Evolutionary conservation across 345 rosid species (phyloP).

Genomic region (Gossypium bickii): DNA sequence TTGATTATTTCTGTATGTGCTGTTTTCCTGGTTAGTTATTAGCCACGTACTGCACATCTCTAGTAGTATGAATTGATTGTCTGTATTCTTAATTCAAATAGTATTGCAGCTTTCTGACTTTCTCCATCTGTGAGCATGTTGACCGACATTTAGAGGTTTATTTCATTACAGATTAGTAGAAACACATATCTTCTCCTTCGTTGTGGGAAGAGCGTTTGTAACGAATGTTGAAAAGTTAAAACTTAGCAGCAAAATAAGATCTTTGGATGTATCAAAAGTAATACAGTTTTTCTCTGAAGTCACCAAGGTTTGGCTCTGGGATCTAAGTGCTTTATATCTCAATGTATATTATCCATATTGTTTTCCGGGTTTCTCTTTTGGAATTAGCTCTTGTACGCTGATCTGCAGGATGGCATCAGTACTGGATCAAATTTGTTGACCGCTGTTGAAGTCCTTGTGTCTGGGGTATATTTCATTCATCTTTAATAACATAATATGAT

Average conservation of each 20-base stretch:
- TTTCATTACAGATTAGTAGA: constrained; percentile 87
- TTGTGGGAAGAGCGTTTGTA: constrained; percentile 99
- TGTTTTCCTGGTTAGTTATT: background rate
- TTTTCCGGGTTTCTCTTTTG: constrained; percentile 14
- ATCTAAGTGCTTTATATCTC: constrained; percentile 10
- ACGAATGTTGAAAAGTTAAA: constrained; percentile 96
- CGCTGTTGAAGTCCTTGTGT: constrained; percentile 87
- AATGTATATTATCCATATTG: constrained; percentile 1
- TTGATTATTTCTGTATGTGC: background rate
- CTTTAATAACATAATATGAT: constrained; percentile 6
- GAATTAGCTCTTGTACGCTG: constrained; percentile 22
- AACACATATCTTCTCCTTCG: constrained; percentile 96
- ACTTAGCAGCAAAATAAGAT: constrained; percentile 83
- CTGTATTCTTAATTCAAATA: constrained; percentile 14
- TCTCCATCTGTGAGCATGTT: constrained; percentile 19
- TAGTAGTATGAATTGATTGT: background rate
- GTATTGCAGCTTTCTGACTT: constrained; percentile 13
- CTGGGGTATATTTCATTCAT: constrained; percentile 65
- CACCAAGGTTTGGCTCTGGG: constrained; percentile 54
- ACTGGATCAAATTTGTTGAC: constrained; percentile 89
- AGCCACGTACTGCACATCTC: background rate
- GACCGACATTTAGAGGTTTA: constrained; percentile 28
- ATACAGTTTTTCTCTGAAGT: constrained; percentile 76
- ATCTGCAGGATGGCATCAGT: constrained; percentile 73
- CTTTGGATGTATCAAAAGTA: constrained; percentile 64